Conservation (phyloP, 305 asterid species). For the Fraxinus nigra region DNA sequence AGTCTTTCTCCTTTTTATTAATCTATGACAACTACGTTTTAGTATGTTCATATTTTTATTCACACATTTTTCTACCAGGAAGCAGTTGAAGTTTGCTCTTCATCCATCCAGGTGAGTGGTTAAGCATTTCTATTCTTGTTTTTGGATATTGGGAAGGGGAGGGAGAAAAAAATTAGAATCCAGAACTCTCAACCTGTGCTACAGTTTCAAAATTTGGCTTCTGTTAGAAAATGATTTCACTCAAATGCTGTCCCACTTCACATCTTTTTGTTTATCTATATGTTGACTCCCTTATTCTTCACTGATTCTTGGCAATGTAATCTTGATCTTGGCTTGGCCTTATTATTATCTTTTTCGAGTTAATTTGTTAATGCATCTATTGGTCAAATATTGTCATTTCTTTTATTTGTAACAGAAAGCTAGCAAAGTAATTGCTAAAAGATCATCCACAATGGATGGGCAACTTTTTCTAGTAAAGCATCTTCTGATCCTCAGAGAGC, state of each 20-base stretch:
- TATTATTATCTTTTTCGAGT: constrained; percentile 16
- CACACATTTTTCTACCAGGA: constrained; percentile 54
- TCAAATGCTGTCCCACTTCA: background rate
- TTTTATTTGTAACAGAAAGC: constrained; percentile 73
- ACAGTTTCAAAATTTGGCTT: constrained; percentile 7
- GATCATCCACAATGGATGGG: constrained; percentile 86
- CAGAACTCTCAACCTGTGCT: constrained; percentile 12
- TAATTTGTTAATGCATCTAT: constrained; percentile 20
- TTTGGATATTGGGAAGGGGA: constrained; percentile 8
- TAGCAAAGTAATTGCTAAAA: constrained; percentile 70
- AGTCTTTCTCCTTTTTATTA: constrained; percentile 17
- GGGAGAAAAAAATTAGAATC: constrained; percentile 2
- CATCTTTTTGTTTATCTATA: constrained; percentile 8
- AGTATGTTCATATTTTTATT: constrained; percentile 14
- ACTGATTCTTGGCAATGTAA: background rate
- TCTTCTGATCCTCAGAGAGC: constrained; percentile 93
- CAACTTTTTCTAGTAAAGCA: constrained; percentile 90
- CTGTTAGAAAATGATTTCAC: constrained; percentile 7
- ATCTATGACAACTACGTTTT: constrained; percentile 7
- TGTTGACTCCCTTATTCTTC: constrained; percentile 16
- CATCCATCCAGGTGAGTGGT: constrained; percentile 80
- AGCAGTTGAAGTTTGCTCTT: constrained; percentile 88
- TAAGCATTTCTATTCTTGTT: constrained; percentile 13
- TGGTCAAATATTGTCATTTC: constrained; percentile 16
- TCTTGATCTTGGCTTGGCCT: constrained; percentile 9